Conservation (phyloP, 768 basidiomycete genomes). For the Suillus sp. region DNA sequence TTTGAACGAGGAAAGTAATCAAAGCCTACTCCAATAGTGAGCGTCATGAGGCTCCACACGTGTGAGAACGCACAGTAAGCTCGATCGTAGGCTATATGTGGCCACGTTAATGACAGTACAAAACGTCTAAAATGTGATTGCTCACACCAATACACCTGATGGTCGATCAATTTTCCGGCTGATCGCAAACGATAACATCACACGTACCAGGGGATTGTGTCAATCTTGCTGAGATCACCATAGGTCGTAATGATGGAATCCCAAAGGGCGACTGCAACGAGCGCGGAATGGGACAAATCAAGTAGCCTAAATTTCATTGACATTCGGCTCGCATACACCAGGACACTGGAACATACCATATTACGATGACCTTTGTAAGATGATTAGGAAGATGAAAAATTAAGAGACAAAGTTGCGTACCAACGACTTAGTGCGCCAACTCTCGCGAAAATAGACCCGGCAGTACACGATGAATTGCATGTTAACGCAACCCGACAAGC, state of each 20-base stretch:
- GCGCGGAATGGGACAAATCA: constrained; percentile 27
- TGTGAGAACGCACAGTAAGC: constrained; percentile 21
- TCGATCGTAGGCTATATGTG: constrained; percentile 20
- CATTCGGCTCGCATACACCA: background rate
- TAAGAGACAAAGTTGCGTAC: constrained; percentile 15
- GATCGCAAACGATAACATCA: background rate
- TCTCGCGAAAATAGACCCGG: constrained; percentile 20
- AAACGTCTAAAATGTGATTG: background rate
- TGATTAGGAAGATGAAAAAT: background rate
- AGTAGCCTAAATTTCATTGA: constrained; percentile 20
- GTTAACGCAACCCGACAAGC: constrained; percentile 29
- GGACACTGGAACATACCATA: constrained; percentile 19
- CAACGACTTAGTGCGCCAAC: constrained; percentile 21
- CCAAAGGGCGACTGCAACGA: constrained; percentile 27
- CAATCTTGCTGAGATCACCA: constrained; percentile 16
- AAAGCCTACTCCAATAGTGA: constrained; percentile 21
- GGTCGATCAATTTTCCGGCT: background rate
- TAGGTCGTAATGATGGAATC: constrained; percentile 25
- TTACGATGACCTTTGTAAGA: constrained; percentile 21
- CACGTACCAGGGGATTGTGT: constrained; percentile 29
- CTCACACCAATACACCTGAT: constrained; percentile 30
- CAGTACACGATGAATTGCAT: constrained; percentile 31
- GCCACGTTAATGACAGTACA: constrained; percentile 1
- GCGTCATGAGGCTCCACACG: background rate
- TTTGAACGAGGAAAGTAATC: constrained; percentile 29